These are phyloP conservation scores for Mortierella sp. DNA, from an alignment of 371 early-diverging fungal species.

Conservation along the genomic window DNA sequence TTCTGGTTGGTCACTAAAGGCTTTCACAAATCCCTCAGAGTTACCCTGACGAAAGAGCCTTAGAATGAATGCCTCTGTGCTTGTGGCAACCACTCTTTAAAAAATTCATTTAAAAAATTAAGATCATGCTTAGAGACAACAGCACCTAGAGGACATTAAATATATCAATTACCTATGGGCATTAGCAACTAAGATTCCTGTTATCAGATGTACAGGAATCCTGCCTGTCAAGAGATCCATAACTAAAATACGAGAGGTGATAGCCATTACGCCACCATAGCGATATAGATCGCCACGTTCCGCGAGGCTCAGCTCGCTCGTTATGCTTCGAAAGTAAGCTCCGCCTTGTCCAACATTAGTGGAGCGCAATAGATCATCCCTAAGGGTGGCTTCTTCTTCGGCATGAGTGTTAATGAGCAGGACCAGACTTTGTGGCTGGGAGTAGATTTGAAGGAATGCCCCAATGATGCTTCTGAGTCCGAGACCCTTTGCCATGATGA, in stretches of 20 bases:
- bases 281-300: conserved; percentile 80
- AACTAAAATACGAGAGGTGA: conserved; percentile 93
- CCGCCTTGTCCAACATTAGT: conserved; percentile 64
- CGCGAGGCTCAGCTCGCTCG: conserved; percentile 46
- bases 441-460: conserved; percentile 77
- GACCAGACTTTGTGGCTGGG: conserved; percentile 80
- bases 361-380: conserved; percentile 63
- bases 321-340: conserved; percentile 47
- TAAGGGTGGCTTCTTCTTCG: conserved; percentile 71
- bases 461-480: conserved; percentile 80
- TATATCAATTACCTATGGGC: conserved; percentile 72
- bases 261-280: conserved; percentile 89
- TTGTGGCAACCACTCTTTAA: conserved; percentile 77
- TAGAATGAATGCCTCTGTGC: conserved; percentile 91
- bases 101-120: not conserved
- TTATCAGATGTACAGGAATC: conserved; percentile 82
- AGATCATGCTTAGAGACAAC: not conserved
- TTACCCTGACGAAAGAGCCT: conserved; percentile 85
- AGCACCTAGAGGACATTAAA: not conserved
- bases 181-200: conserved; percentile 90
- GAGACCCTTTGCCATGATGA: conserved; percentile 86
- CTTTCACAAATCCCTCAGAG: conserved; percentile 91
- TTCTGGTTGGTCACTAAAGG: conserved; percentile 92
- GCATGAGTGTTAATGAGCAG: conserved; percentile 83
- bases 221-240: conserved; percentile 92